A percentile compares a stretch with the other conserved stretches of the same genome.
phyloP scores from a whole-genome alignment of 139 green algal species.

The Tetratostichococcus sp. region DNA sequence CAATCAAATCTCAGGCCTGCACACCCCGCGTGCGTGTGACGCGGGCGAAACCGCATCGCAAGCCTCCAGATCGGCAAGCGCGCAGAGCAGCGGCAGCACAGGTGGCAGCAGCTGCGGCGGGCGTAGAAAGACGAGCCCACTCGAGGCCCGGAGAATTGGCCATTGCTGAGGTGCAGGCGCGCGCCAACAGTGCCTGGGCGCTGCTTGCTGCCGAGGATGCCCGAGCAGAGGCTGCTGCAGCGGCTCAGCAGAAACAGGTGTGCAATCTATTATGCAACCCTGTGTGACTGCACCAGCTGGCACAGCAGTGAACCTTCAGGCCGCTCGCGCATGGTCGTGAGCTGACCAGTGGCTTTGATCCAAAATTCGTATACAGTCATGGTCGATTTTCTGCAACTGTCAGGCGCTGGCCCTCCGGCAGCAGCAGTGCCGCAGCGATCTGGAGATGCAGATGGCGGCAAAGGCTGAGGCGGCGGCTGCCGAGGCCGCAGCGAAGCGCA shows the following conservation, averaged over 20 bases:
- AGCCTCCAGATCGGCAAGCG: background rate
- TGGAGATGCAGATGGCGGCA: background rate
- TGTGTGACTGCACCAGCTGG: too few species aligned
- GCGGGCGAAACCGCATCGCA: background rate
- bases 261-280: too few species aligned
- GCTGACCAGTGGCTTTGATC: too few species aligned
- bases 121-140: background rate
- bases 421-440: background rate
- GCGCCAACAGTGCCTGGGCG: conserved; percentile 11
- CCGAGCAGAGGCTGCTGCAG: background rate
- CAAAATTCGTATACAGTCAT: too few species aligned
- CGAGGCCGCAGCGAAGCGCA: background rate
- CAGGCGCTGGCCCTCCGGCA: background rate
- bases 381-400: too few species aligned
- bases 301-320: too few species aligned
- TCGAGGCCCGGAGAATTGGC: conserved; percentile 1
- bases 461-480: background rate
- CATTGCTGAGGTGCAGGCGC: background rate
- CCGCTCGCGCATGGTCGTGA: too few species aligned
- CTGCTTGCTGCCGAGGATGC: conserved; percentile 7
- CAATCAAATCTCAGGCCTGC: too few species aligned
- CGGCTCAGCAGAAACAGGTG: too few species aligned
- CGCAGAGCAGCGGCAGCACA: background rate
- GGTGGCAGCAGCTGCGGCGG: background rate
- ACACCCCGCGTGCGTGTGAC: too few species aligned